A percentile compares a stretch with the other conserved stretches of the same genome.
These are phyloP conservation scores for Collybiopsis luxurians DNA, from an alignment of 768 basidiomycete genomes.

Conservation along the genomic window DNA sequence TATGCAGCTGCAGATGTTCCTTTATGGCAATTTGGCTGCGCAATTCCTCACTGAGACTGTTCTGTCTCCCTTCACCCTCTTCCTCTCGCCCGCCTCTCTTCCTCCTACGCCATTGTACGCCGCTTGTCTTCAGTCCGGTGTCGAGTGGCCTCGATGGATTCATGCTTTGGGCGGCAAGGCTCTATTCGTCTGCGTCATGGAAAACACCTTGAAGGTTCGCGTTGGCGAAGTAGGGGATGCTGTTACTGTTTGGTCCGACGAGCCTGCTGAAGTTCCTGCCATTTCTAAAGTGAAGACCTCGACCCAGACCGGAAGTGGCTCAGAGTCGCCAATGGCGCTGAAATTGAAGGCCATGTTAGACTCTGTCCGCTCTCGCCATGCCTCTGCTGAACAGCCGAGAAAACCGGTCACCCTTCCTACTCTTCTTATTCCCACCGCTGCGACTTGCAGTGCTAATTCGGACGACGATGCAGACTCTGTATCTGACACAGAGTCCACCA, in stretches of 20 bases:
- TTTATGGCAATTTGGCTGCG: background rate
- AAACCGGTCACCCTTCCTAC: background rate
- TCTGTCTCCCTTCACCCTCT: conserved; percentile 5
- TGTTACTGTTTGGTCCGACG: conserved; percentile 2
- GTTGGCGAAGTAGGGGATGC: background rate
- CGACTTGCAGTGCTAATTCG: background rate
- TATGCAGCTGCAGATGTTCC: conserved; percentile 2
- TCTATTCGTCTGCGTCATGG: conserved; percentile 5
- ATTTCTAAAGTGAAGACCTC: background rate
- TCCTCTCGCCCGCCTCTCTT: background rate
- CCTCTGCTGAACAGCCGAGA: background rate
- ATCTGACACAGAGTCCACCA: conserved; percentile 3
- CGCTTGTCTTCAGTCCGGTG: conserved; percentile 4
- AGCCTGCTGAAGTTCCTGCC: background rate
- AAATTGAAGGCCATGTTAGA: conserved; percentile 6
- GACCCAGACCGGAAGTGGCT: background rate
- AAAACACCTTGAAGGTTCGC: conserved; percentile 2
- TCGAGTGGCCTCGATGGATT: conserved; percentile 2
- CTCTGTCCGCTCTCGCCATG: background rate
- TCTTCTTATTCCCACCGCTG: background rate
- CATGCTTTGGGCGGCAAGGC: background rate
- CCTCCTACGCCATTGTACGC: conserved; percentile 6
- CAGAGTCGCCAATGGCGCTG: background rate
- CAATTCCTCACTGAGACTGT: background rate
- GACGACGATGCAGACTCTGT: conserved; percentile 3